These are phyloP conservation scores for Polygonum maritimum DNA, from an alignment of 148 eudicot genomes.

Conservation along the genomic window DNA sequence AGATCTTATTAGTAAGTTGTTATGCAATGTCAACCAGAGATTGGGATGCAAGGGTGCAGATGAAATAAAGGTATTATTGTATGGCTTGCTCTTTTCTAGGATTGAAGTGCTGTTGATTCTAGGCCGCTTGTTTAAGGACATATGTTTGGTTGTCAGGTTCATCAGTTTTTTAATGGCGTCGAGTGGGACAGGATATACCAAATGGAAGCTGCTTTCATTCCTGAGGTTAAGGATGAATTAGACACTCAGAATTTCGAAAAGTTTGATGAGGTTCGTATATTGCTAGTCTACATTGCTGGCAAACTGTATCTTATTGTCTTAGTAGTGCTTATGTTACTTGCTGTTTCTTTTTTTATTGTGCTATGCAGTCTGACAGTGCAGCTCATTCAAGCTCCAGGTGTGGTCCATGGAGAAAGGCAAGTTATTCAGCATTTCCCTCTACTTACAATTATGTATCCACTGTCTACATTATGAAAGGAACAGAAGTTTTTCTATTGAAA, in stretches of 20 bases:
- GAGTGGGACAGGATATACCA: slow-evolving; percentile 84
- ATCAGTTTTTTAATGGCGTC: slow-evolving; percentile 70
- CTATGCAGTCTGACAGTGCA: slow-evolving; percentile 53
- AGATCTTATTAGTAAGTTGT: slow-evolving; percentile 75
- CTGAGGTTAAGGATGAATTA: slow-evolving; percentile 91
- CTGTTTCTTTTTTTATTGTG: slow-evolving; percentile 4
- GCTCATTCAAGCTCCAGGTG: slow-evolving; percentile 52
- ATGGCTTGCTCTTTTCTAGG: slow-evolving; percentile 39
- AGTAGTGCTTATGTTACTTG: neutral
- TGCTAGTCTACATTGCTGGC: neutral
- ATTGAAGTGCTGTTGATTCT: slow-evolving; percentile 8
- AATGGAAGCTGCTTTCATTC: slow-evolving; percentile 93
- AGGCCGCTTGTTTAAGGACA: neutral
- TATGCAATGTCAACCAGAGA: slow-evolving; percentile 85
- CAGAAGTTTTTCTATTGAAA: neutral
- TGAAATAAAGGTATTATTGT: slow-evolving; percentile 93
- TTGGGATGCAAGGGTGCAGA: slow-evolving; percentile 81
- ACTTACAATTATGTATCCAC: neutral
- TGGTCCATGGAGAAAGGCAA: slow-evolving; percentile 99
- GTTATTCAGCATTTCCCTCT: neutral
- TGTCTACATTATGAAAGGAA: neutral
- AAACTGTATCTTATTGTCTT: neutral
- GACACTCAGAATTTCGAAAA: slow-evolving; percentile 97
- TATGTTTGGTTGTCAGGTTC: slow-evolving; percentile 31
- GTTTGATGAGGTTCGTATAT: slow-evolving; percentile 73